Base-by-base conservation (phyloP, 2,329 filamentous ascomycete genomes). In the Nigrospora oryzae region DNA sequence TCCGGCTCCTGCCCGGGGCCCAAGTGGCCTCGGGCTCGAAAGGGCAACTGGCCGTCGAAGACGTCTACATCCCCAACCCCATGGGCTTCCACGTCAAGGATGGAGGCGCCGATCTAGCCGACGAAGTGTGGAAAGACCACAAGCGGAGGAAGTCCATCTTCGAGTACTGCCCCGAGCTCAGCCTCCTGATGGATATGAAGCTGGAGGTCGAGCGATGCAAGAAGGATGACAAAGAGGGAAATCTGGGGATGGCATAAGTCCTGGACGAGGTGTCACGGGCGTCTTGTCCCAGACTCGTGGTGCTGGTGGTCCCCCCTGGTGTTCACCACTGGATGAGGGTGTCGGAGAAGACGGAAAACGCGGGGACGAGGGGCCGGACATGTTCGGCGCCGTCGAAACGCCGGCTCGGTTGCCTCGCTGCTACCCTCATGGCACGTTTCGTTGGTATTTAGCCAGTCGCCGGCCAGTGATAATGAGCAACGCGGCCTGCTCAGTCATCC, bases 131-230 rank as follows among this genome's bases (percentile, higher is more conserved):
- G 75, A 66, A 66, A 46, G 59, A 71, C 41, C 59, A 57, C 2
- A 54, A 51, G 2, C 62, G 67, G 48, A 63, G 75, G 32, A 64
- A 69, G 50, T 57, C 65, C 43, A 74, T 77, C 19, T 72, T 76
- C 49, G 62, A 70, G 15, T 79, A 79, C 58, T 79, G 76, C 49
- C 76, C 75, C 2, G 75, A 79, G 56, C 56, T 79, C 16, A 69
- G 64, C 50, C 63, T 79, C 55, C 71, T 77, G 46, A 67, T 78
- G 65, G 68, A 73, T 36, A 79, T 79, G 75, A 76, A 75, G 57
- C 58, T 76, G 11, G 70, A 74, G 59, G 57, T 66, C 37, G 67
- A 74, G 57, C 60, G 70, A 15, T 75, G 73, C 52, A 49, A 55
- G 0, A 62, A 56, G 10, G 64, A 68, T 50, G 58, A 63, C 33